Conservation (phyloP, 768 basidiomycete genomes). For the Boletellus ananas region DNA sequence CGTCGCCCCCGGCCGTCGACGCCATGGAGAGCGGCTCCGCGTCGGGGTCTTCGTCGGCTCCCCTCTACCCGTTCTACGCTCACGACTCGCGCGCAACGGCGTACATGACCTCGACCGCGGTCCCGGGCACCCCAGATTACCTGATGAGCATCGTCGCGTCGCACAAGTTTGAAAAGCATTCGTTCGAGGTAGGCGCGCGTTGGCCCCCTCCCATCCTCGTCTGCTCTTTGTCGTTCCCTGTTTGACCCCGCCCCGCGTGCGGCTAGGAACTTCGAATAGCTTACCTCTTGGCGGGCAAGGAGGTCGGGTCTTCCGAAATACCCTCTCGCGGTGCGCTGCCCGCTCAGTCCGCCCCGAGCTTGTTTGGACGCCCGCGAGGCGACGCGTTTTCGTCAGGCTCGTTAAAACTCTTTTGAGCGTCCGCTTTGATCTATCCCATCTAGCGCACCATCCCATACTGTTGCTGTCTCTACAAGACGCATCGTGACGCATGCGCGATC, state of each 20-base stretch:
- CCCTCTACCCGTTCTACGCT: constrained; percentile 20
- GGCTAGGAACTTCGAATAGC: constrained; percentile 52
- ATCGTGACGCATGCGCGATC: neutral
- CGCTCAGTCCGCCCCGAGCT: constrained; percentile 18
- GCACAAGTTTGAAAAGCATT: constrained; percentile 39
- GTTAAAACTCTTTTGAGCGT: constrained; percentile 14
- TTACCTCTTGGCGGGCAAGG: constrained; percentile 38
- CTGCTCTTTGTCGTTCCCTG: neutral
- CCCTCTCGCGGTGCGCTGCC: constrained; percentile 24
- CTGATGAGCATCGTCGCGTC: constrained; percentile 37
- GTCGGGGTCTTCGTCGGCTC: neutral
- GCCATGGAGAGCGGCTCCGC: neutral
- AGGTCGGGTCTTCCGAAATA: constrained; percentile 42
- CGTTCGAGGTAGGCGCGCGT: constrained; percentile 42
- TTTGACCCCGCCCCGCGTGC: neutral
- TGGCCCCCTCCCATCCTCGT: too few species aligned
- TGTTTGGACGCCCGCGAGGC: constrained; percentile 31
- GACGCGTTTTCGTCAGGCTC: constrained; percentile 29
- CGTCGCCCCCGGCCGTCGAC: neutral
- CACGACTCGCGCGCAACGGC: constrained; percentile 24
- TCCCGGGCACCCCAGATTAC: constrained; percentile 26
- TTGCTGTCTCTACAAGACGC: too few species aligned
- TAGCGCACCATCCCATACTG: neutral
- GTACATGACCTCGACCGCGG: constrained; percentile 10
- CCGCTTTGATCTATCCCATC: neutral